These are phyloP conservation scores for Apophysomyces sp. DNA, from an alignment of 371 early-diverging fungal genomes.

Conservation along the genomic window DNA sequence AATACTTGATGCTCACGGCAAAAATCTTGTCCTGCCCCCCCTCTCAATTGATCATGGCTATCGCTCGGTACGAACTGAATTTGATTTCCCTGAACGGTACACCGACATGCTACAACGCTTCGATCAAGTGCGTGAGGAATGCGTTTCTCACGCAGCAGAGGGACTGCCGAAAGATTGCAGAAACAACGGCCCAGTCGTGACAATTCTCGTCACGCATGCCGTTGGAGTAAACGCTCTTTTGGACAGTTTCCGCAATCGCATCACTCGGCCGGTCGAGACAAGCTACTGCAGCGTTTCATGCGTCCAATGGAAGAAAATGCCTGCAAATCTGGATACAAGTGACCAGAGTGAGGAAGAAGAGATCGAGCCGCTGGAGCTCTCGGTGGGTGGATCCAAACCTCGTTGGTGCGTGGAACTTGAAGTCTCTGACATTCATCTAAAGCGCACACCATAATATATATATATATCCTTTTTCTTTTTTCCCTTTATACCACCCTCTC, in stretches of 20 bases:
- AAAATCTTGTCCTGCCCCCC: neutral
- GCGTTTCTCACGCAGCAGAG: constrained; percentile 9
- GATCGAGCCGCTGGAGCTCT: neutral
- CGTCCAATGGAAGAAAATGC: constrained; percentile 7
- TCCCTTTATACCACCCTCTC: neutral
- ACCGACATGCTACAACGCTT: constrained; percentile 30
- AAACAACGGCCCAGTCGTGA: neutral
- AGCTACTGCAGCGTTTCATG: constrained; percentile 35
- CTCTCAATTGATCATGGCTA: constrained; percentile 32
- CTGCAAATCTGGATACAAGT: neutral
- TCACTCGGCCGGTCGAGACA: constrained; percentile 33
- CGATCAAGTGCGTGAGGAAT: constrained; percentile 19
- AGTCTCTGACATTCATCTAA: constrained; percentile 15
- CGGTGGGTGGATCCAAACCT: neutral
- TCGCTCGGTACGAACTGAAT: constrained; percentile 11
- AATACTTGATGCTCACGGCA: neutral
- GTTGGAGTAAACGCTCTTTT: constrained; percentile 43
- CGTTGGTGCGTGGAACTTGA: constrained; percentile 20
- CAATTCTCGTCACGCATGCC: constrained; percentile 40
- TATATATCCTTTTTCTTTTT: neutral
- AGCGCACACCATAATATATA: neutral
- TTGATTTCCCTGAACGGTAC: constrained; percentile 37
- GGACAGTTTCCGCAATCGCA: constrained; percentile 32
- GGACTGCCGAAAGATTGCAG: constrained; percentile 2
- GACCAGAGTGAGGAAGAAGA: constrained; percentile 8